These are phyloP conservation scores for Omphalea diandra DNA, from an alignment of 441 rosid genomes.

Conservation along the genomic window DNA sequence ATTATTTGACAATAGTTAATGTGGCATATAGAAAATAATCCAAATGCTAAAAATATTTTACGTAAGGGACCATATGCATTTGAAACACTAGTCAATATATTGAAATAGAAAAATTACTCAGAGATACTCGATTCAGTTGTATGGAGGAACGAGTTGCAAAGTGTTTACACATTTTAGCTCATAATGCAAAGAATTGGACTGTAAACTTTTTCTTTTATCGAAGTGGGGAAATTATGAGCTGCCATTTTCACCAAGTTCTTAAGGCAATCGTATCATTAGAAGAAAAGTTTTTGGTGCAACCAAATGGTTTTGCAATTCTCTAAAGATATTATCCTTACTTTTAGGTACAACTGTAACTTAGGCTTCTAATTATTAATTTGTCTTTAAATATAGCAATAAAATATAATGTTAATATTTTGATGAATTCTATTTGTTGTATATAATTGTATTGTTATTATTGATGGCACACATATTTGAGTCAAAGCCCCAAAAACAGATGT, in stretches of 20 bases:
- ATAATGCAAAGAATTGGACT: too few relatives aligned
- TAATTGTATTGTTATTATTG: too few relatives aligned
- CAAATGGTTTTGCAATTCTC: background rate
- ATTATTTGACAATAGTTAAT: background rate
- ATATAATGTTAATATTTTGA: too few relatives aligned
- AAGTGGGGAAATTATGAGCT: background rate
- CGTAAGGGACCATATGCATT: background rate
- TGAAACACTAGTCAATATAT: background rate
- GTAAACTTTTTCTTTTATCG: background rate
- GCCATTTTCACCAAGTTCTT: background rate
- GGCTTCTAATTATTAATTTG: too few relatives aligned
- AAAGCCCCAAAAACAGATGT: background rate
- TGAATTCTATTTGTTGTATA: too few relatives aligned
- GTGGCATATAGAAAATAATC: background rate
- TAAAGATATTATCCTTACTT: constrained; percentile 1
- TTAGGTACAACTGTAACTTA: too few relatives aligned
- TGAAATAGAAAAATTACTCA: too few relatives aligned
- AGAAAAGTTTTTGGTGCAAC: background rate
- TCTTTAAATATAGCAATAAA: too few relatives aligned
- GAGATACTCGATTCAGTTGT: background rate
- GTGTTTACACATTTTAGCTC: background rate
- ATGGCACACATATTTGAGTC: too few relatives aligned
- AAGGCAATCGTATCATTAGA: background rate
- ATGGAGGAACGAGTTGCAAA: background rate
- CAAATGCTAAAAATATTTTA: background rate